Evolutionary conservation across 768 basidiomycete species (phyloP), one percentile per base, ranked within the genome.

Genomic region (Phanerochaete sordida): DNA sequence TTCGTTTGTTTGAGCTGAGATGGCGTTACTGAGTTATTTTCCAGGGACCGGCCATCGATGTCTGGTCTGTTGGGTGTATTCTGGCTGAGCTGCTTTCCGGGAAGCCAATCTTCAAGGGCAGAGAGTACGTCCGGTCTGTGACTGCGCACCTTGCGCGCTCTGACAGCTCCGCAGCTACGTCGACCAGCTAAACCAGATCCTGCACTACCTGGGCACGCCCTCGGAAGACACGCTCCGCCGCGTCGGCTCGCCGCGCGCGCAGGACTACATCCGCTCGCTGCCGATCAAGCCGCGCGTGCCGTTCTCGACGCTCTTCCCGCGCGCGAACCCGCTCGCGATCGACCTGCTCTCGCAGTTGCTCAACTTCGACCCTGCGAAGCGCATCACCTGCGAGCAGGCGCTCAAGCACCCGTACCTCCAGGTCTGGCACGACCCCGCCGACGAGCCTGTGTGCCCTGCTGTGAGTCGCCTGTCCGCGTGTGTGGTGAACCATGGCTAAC

Each of bases 371-470:
- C 97, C 97, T 39, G 90, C 93, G 19, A 93, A 93, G 76, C 88
- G 96, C 57, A 95, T 98, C 73, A 93, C 91, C 60, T 98, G 96
- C 73, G 93, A 97, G 68, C 87, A 98, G 70, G 97, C 97, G 1
- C 78, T 99, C 53, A 88, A 90, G 56, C 97, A 99, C 70, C 94
- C 95, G 1, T 99, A 98, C 76, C 77, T 93, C 62, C 85, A 90
- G 61, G 97, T 98, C 12, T 99, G 97, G 97, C 95, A 98, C 70
- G 97, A 98, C 72, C 95, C 95, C 21, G 86, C 91, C 11, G 95
- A 98, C 70, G 95, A 97, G 73, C 95, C 95, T 0, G 66, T 83
- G 37, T 97, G 94, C 72, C 86, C 91, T 37, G 73, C 82, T 51
- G 94, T 93, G 65, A 67, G 80, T 74, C 11, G 47, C 23, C 23